Base-by-base conservation (phyloP, 352 stramenopile species). In the Globisporangium emineosum region DNA sequence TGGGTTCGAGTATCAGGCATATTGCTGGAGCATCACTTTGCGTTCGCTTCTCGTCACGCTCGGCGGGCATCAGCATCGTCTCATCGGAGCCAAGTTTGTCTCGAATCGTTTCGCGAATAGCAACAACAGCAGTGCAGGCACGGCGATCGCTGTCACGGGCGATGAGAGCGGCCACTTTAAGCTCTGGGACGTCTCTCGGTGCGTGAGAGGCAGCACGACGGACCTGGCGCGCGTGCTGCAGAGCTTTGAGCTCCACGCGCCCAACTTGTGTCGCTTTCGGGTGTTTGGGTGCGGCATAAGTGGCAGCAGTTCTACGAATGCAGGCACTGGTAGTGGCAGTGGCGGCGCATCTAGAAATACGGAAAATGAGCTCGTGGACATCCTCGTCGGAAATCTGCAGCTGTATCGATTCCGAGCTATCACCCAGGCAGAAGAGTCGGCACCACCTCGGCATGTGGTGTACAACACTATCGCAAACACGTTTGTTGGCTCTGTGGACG, bases 1-100 rank as follows among this genome's bases (percentile, higher is more conserved):
- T 6, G 88, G 86, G 0, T 96, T 95, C 49, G 88, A 96, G 57
- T 82, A 94, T 54, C 78, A 91, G 65, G 83, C 85, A 5, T 90
- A 90, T 29, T 88, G 85, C 61, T 96, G 88, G 88, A 89, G 78
- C 57, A 61, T 92, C 19, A 27, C 75, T 1, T 74, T 72, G 37
- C 66, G 75, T 32, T 69, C 67, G 2, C 66, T 89, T 4, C 71
- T 93, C 15, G 79, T 80, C 1, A 86, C 75, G 25, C 51, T 93
- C 15, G 69, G 65, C 17, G 88, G 88, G 0, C 88, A 96, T 64
- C 81, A 90, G 45, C 62, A 78, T 10, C 79, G 79, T 0, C 80
- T 94, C 15, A 79, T 94, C 49, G 81, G 82, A 6, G 79, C 88
- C 6, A 75, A 75, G 53, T 83, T 95, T 25, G 77, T 91, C 1